Conservation (phyloP, 2,329 filamentous ascomycete species). For the Hypoxylon sp. region DNA sequence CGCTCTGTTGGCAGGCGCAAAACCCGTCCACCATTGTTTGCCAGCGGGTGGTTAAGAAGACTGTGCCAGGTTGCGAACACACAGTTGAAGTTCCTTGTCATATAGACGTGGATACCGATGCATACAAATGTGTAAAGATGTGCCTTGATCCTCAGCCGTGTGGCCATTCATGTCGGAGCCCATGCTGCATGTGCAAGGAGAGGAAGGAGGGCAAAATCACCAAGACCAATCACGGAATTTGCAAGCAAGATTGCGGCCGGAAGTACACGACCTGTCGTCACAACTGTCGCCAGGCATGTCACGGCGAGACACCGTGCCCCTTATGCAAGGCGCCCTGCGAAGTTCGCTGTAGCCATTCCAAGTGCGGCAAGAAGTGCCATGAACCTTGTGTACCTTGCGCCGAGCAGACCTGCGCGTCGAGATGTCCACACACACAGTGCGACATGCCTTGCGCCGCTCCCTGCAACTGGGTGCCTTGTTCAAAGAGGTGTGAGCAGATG, state of each 20-base stretch:
- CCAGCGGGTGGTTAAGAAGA: conserved; percentile 59
- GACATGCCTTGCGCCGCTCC: conserved; percentile 72
- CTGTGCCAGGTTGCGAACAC: conserved; percentile 70
- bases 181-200: conserved; percentile 65
- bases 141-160: conserved; percentile 67
- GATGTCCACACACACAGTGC: conserved; percentile 67
- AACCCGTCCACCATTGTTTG: conserved; percentile 65
- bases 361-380: conserved; percentile 68
- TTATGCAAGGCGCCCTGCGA: conserved; percentile 68
- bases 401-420: conserved; percentile 66
- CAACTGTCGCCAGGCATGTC: conserved; percentile 66
- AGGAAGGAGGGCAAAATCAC: conserved; percentile 53
- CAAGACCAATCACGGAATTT: conserved; percentile 62
- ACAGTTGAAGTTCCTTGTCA: conserved; percentile 64
- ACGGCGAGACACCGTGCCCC: conserved; percentile 63
- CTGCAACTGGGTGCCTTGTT: conserved; percentile 77
- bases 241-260: conserved; percentile 65
- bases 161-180: conserved; percentile 69
- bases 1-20: conserved; percentile 61
- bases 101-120: conserved; percentile 58
- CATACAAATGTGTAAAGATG: conserved; percentile 63
- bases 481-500: conserved; percentile 66
- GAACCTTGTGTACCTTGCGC: conserved; percentile 75
- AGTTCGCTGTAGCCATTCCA: conserved; percentile 69
- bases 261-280: conserved; percentile 70